Base-by-base conservation (phyloP, 2,329 filamentous ascomycete genomes). In the Exophiala bonariae region DNA sequence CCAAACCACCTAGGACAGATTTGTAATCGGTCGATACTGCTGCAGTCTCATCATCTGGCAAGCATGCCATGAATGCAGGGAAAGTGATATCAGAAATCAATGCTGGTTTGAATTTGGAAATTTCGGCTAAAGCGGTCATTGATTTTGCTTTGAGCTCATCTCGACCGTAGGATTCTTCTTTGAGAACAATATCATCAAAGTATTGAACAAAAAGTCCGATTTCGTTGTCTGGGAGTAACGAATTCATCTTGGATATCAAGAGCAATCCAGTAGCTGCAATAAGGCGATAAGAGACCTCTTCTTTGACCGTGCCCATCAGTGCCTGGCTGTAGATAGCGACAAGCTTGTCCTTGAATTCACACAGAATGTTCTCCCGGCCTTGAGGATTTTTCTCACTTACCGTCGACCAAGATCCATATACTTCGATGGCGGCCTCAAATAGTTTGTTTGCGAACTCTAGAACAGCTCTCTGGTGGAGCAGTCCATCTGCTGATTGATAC, bases 1-100 rank as follows among this genome's bases (percentile, higher is more conserved):
- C 82, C 49, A 87, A 76, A 1, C 75, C 81, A 58, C 85, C 82
- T 18, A 87, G 66, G 0, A 81, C 78, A 4, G 74, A 66, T n/a
- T 76, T 59, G 57, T 83, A 83, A 4, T 64, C 62, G 17, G 30
- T 26, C 5, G 59, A 59, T 8, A 70, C 64, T 3, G 67, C 66
- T 14, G 75, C 72, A n/a, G 68, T 65, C 47, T 78, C 77, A 2
- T 67, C 69, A 50, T 83, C 82, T 1, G 83, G 83, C 3, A 87
- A 65, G 31, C 79, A 77, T 3, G 82, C 81, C 64, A 86, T 75
- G 60, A 86, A 84, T 4, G 79, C 79, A 19, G 83, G 83, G 57
- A 86, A 81, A 0, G 82, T 81, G 47, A 82, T 81, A 37, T 83
- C 77, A 58, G 83, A 78, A 20, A 86, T 79, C 9, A 83, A 66